Conservation (phyloP, 1,139 yeast species). For the Kodamaea plutei region DNA sequence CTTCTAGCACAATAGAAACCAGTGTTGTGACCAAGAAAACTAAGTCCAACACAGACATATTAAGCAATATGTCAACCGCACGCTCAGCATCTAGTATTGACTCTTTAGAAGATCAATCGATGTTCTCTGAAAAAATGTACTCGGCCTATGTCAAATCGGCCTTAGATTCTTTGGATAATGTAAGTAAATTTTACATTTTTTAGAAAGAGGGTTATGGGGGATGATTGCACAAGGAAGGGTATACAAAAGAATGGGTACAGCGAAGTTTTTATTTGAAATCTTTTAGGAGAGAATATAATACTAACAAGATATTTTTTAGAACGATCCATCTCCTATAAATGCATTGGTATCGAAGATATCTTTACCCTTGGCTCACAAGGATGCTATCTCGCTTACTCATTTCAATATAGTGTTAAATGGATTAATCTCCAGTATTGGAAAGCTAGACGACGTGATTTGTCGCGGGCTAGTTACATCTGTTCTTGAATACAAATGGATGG, state of each 20-base stretch:
- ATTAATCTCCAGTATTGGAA: conserved; percentile 34
- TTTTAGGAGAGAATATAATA: too few relatives aligned
- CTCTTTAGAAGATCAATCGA: conserved; percentile 9
- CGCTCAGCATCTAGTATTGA: conserved; percentile 1
- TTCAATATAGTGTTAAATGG: conserved; percentile 33
- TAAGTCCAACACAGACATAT: conserved; percentile 8
- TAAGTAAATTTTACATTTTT: conserved; percentile 43
- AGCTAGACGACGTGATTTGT: conserved; percentile 35
- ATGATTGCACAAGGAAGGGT: conserved; percentile 8
- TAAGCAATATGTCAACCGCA: conserved; percentile 3
- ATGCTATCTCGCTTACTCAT: conserved; percentile 33
- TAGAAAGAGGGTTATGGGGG: conserved; percentile 7
- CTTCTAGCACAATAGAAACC: conserved; percentile 7
- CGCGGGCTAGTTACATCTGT: conserved; percentile 32
- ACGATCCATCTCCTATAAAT: conserved; percentile 35
- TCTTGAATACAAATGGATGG: conserved; percentile 56
- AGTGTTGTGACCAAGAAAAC: conserved; percentile 9
- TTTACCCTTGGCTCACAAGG: conserved; percentile 29
- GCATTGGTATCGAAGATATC: conserved; percentile 35
- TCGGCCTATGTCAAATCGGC: conserved; percentile 64
- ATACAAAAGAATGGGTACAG: conserved; percentile 2
- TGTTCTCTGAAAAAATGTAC: conserved; percentile 55
- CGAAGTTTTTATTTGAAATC: too few relatives aligned
- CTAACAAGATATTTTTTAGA: too few relatives aligned
- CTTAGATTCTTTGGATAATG: conserved; percentile 61